Evolutionary conservation across 768 basidiomycete genomes (phyloP).

Genomic region (Tulasnella calospora): DNA sequence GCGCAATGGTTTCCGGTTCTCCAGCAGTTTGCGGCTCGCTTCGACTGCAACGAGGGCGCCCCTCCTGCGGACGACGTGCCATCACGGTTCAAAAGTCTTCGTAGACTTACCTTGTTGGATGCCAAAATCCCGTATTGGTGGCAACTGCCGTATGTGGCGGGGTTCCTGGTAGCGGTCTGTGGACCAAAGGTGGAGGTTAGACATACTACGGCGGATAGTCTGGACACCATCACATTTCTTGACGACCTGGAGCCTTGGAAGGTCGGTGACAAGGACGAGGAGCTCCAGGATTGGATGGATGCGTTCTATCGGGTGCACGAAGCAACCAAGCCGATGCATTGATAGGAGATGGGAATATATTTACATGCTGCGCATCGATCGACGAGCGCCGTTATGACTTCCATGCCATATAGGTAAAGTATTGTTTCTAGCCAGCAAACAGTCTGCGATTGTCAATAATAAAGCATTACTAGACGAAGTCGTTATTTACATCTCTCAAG

Average conservation of each 20-base stretch:
- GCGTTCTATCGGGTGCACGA: background rate
- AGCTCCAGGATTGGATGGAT: background rate
- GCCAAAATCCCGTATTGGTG: background rate
- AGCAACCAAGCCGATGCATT: background rate
- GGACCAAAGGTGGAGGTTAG: background rate
- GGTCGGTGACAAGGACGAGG: background rate
- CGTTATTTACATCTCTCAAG: too few species aligned
- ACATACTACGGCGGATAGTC: background rate
- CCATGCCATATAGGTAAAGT: background rate
- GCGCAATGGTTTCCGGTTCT: background rate
- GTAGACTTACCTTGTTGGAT: background rate
- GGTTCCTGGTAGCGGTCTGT: background rate
- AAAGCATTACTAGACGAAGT: too few species aligned
- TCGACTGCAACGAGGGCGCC: background rate
- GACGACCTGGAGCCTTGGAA: background rate
- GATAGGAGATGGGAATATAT: background rate
- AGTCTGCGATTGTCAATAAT: too few species aligned
- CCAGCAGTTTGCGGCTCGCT: background rate
- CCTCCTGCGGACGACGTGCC: background rate
- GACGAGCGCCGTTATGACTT: too few species aligned
- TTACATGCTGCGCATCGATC: too few species aligned
- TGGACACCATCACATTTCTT: background rate
- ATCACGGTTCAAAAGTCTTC: background rate
- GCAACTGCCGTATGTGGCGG: background rate
- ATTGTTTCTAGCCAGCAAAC: too few species aligned